Base-by-base conservation (phyloP, 306 rosid species). In the Hylodesmum podocarpum region DNA sequence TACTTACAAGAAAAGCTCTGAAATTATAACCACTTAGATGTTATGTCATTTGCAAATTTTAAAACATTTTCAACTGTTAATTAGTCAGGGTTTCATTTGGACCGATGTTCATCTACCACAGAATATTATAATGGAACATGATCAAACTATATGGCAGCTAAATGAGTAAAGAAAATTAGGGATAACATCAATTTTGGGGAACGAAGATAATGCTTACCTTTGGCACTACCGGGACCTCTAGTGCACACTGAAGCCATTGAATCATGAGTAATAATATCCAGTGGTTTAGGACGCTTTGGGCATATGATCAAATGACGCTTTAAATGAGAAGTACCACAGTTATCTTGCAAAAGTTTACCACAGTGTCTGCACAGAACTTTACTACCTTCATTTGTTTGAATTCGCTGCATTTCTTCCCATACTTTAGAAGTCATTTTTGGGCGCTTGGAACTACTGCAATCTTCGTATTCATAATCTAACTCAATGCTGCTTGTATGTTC, bases 291-390 rank as follows among this genome's bases (percentile, higher is more conserved):
- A 40, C 86, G 86, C 70, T 74, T 81, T 63, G 84, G 79, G 63
- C 88, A 85, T 74, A 71, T 85, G 44, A 74, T 39, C 19, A 85
- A 55, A 84, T 85, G 88, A 33, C 85, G 88, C 79, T 82, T 85
- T 78, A 85, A 75, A 81, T 85, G 88, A 70, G 88, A 85, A 78
- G 88, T 85, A 37, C 88, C 88, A 78, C 88, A 85, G 46, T 85
- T 81, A 78, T 82, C 86, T 82, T 85, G 86, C 39, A 85, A 78
- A 64, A 78, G 55, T 40, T 79, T 85, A 47, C 84, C 86, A 39
- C 88, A 85, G 37, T 85, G 76, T 57, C 72, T 82, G 79, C 88
- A 85, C 12, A 81, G 82, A 78, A 78, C 86, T 65, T 82, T 85
- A 57, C 82, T 81, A 6, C 88, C 88, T 22, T 82, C 86, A 0